Conservation (phyloP, 2,329 filamentous ascomycete genomes). For the Cladosporium sp. region DNA sequence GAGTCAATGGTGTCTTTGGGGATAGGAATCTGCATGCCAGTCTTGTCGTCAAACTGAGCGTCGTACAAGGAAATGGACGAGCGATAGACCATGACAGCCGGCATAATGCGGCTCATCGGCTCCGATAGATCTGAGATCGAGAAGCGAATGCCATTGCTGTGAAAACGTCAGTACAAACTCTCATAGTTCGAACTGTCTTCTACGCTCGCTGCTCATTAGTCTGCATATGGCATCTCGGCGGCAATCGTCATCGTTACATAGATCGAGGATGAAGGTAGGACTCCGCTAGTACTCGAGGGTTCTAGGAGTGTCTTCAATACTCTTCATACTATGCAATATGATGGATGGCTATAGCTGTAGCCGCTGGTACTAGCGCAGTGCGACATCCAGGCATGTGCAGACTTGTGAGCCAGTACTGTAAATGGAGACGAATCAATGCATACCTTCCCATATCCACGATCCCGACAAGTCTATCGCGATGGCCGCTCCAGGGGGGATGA, state of each 20-base stretch:
- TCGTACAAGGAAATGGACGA: slow-evolving; percentile 83
- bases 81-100: slow-evolving; percentile 72
- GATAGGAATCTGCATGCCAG: slow-evolving; percentile 48
- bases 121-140: slow-evolving; percentile 79
- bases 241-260: too few relatives aligned
- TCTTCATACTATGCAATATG: too few relatives aligned
- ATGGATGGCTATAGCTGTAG: too few relatives aligned
- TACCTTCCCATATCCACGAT: slow-evolving; percentile 31
- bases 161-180: not conserved
- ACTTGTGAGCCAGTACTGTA: too few relatives aligned
- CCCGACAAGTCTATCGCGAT: slow-evolving; percentile 11
- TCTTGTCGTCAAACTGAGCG: slow-evolving; percentile 50
- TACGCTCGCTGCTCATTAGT: not conserved
- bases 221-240: not conserved
- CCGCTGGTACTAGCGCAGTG: too few relatives aligned
- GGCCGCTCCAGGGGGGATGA: slow-evolving; percentile 13
- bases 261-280: too few relatives aligned
- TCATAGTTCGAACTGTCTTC: not conserved
- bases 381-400: too few relatives aligned
- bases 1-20: slow-evolving; percentile 55
- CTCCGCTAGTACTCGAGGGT: too few relatives aligned
- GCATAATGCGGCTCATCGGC: slow-evolving; percentile 65
- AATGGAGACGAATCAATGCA: slow-evolving; percentile 28
- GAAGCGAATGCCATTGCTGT: slow-evolving; percentile 90
- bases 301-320: too few relatives aligned